These are phyloP conservation scores for Hymenotorrendiella dingleyae DNA, from an alignment of 2,329 filamentous ascomycete species.

Conservation along the genomic window DNA sequence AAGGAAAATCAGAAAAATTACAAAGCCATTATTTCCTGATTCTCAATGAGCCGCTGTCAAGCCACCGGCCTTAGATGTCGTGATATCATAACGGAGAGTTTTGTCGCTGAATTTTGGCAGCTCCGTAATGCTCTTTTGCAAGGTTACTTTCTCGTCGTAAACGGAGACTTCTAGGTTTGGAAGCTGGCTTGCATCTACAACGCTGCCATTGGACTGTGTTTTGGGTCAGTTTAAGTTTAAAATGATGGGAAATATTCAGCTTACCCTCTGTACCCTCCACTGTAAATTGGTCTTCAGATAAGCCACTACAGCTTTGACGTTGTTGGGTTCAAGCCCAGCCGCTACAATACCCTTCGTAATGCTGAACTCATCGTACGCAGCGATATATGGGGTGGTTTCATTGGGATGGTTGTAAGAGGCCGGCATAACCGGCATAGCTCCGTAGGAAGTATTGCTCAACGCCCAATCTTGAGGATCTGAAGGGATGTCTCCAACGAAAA, in stretches of 20 bases:
- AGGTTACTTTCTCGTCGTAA: conserved; percentile 19
- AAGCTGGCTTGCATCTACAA: conserved; percentile 9
- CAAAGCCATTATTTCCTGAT: no score
- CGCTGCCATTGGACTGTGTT: conserved; percentile 19
- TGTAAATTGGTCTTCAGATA: conserved; percentile 21
- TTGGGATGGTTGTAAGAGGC: conserved; percentile 8
- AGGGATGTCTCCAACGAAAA: conserved; percentile 23
- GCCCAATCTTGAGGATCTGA: conserved; percentile 19
- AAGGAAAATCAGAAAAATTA: no score
- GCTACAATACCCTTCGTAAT: conserved; percentile 10
- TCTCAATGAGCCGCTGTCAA: no score
- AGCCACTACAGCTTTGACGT: conserved; percentile 9
- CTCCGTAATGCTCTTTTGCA: conserved; percentile 12
- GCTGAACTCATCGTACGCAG: conserved; percentile 20
- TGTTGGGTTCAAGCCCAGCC: conserved; percentile 7
- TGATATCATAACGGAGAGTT: conserved; percentile 20
- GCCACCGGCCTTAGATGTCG: conserved; percentile 16
- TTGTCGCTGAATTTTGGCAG: conserved; percentile 21
- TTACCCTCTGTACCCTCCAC: conserved; percentile 26
- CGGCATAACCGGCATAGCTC: conserved; percentile 22
- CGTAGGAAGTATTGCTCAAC: conserved; percentile 9
- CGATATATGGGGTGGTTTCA: conserved; percentile 7
- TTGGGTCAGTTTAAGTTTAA: neutral
- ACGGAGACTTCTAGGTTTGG: conserved; percentile 17
- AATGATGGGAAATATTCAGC: neutral